Percentiles rank a stretch among this genome's conserved stretches.
phyloP scores from a whole-genome alignment of 306 rosid genomes.

The Ormosia semicastrata region DNA sequence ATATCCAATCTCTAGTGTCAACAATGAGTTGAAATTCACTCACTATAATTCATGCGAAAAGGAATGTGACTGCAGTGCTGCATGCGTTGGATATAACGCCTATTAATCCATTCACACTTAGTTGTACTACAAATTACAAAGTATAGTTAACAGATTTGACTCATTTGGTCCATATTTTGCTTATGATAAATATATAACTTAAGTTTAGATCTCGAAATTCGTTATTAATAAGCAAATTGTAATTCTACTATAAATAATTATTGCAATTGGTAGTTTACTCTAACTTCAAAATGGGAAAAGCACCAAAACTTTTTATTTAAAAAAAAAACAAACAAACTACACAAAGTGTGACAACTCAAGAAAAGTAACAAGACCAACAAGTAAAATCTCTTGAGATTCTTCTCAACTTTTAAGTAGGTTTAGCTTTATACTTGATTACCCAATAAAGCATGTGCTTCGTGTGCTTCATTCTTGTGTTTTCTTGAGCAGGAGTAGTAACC shows the following conservation, averaged over 20 bases:
- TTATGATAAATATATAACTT: no score
- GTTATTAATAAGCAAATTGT: no score
- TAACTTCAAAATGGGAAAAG: no score
- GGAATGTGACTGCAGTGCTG: not conserved
- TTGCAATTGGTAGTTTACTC: no score
- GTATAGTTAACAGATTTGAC: not conserved
- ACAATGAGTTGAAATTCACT: conserved; percentile 1
- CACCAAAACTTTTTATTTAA: no score
- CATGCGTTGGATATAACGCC: not conserved
- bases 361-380: not conserved
- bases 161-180: no score
- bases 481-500: not conserved
- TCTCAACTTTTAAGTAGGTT: not conserved
- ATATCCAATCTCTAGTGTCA: not conserved
- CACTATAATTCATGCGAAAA: not conserved
- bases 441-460: conserved; percentile 10
- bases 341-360: not conserved
- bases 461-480: not conserved
- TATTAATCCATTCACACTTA: not conserved
- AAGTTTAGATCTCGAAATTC: no score
- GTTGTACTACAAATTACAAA: not conserved
- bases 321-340: not conserved
- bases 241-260: no score
- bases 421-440: not conserved
- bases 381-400: conserved; percentile 16